Evolutionary conservation across 108 stramenopile species (phyloP), one percentile per base, ranked within the genome.

Genomic region (Parietichytrium sp.): DNA sequence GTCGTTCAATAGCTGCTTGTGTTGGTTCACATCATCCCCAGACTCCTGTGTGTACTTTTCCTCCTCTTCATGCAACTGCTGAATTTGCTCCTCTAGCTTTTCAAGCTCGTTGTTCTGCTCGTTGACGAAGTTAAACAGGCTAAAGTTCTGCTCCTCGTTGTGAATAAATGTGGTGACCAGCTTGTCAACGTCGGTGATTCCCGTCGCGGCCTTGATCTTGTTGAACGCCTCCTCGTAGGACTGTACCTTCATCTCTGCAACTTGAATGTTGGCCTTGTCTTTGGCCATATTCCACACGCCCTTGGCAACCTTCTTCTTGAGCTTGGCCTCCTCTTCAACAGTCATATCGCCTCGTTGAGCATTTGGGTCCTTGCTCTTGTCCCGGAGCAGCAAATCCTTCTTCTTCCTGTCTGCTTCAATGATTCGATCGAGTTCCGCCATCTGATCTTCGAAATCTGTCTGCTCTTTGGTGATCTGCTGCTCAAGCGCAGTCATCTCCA

Each of bases 181-280:
- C 48, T 90, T 86, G 31, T 90, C 90, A 29, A 91, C 85, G 79
- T 88, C 92, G 20, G 84, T 54, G 54, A 89, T 89, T 51, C 90
- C 90, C 25, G 92, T 90, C n/a, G 91, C 91, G 4, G 79, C 88
- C 3, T 85, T 88, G 80, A 95, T 95, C 54, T 90, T 84, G 36
- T 83, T 87, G 82, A 95, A 93, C 7, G 93, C 91, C 79, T 93
- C 93, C 79, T 94, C 93, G 61, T 92, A 94, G 84, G 90, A 89
- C 81, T 93, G 87, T 20, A 78, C 29, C 49, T 61, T 80, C 54
- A 85, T 88, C 50, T 89, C 88, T 26, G 91, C 89, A 8, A 89
- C 90, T 42, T 79, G 78, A 23, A 52, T 49, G 15, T 85, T 81
- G 4, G 42, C 53, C 84, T 77, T 88, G 48, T 92, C 91, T 80